Base-by-base conservation (phyloP, 2,329 filamentous ascomycete species). In the Colletotrichum godetiae region DNA sequence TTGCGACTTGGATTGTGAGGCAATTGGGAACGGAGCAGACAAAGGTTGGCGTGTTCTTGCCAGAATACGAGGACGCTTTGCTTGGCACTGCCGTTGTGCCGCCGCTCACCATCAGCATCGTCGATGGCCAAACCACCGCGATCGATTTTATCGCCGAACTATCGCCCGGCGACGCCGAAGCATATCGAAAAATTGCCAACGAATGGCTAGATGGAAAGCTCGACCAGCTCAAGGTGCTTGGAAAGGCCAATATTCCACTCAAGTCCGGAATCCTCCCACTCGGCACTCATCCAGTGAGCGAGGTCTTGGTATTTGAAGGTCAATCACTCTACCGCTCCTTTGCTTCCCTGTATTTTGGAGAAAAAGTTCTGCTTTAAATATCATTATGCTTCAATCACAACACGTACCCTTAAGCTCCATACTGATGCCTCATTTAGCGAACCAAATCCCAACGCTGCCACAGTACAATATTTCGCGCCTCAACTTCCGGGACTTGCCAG, bases 181-280 rank as follows among this genome's bases (percentile, higher is more conserved):
- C 92, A 6, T 91, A 98, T 77, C 92, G 94, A 73, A 89, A 89
- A 72, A 89, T 98, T 75, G 95, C 94, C 59, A 95, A 97, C 80
- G 93, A 98, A 81, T 98, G 95, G 92, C 85, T 99, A 73, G 91
- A 94, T 67, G 95, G 95, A 52, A 92, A 91, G 67, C 85, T 98
- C 71, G 89, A 91, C 12, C 87, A 89, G 69, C 84, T 99, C 70
- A 90, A 89, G 74, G 85, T 98, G 15, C 88, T 92, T 67, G 96
- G 93, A 56, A 93, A 92, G 78, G 92, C 94, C 31, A 86, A 92
- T 52, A 86, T 98, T 49, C 88, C 88, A 37, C 83, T 98, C 68
- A 95, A 92, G 81, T 94, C 95, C 59, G 96, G 97, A 29, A 83
- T 97, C 62, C 85, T 98, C 73, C 90, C 90, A 57, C 86, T 98